Conservation (phyloP, 495 filamentous ascomycete species). For the Hypoxylon rickii region DNA sequence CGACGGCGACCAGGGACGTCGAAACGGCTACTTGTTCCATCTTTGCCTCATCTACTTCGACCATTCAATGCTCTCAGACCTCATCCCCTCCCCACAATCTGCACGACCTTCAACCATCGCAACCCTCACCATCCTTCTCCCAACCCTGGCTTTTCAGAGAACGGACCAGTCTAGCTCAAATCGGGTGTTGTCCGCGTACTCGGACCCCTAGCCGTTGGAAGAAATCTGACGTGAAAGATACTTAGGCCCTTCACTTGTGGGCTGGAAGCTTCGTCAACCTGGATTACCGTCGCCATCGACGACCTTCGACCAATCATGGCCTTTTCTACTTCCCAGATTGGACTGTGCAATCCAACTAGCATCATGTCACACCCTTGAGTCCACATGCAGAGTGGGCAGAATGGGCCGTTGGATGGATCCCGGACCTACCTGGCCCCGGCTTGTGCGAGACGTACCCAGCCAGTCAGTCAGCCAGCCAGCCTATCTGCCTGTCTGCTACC, state of each 20-base stretch:
- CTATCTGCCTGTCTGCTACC: conserved; percentile 17
- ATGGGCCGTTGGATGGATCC: conserved; percentile 24
- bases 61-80: conserved; percentile 34
- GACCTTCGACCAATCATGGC: conserved; percentile 16
- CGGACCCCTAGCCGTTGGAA: conserved; percentile 8
- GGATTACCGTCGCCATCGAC: conserved; percentile 17
- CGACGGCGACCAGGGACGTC: conserved; percentile 31
- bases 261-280: conserved; percentile 26
- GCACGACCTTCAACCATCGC: too few species aligned
- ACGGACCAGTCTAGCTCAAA: conserved; percentile 25
- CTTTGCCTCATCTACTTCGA: conserved; percentile 42
- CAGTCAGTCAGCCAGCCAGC: too few species aligned
- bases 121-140: too few species aligned
- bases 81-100: too few species aligned
- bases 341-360: conserved; percentile 15
- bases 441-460: neutral
- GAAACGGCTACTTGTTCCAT: conserved; percentile 44
- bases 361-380: conserved; percentile 21
- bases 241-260: conserved; percentile 11
- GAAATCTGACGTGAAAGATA: conserved; percentile 17
- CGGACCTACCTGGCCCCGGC: conserved; percentile 37
- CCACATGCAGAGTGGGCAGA: conserved; percentile 26
- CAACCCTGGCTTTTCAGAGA: neutral
- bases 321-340: conserved; percentile 11
- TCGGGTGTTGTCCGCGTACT: conserved; percentile 25